These are phyloP conservation scores for Magnaporthiopsis incrustans DNA, from an alignment of 2,329 filamentous ascomycete genomes.

Conservation along the genomic window DNA sequence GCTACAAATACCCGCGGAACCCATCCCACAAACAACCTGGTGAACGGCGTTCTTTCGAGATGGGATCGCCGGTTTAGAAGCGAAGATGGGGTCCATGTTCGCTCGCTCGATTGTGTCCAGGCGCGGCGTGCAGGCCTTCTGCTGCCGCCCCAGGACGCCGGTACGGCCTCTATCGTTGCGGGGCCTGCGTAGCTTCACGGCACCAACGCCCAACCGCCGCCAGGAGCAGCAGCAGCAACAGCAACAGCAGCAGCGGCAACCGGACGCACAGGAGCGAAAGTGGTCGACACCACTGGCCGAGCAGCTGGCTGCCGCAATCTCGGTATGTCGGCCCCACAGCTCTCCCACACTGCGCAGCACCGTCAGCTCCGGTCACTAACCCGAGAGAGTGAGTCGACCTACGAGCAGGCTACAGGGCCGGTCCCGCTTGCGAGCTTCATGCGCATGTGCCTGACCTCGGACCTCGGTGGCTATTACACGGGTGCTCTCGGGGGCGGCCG, in stretches of 20 bases:
- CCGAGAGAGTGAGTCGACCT: not conserved
- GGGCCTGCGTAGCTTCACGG: not conserved
- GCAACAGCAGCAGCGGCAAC: not conserved
- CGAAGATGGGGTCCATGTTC: not conserved
- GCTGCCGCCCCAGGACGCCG: not conserved
- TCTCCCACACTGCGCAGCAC: not conserved
- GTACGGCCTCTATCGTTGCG: not conserved
- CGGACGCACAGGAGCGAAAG: conserved; percentile 37
- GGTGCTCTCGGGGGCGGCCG: conserved; percentile 57
- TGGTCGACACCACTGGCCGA: conserved; percentile 94
- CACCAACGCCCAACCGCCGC: not conserved
- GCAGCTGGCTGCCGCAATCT: conserved; percentile 77
- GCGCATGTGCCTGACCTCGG: conserved; percentile 94
- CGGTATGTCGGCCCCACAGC: conserved; percentile 41
- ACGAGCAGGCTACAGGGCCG: conserved; percentile 62
- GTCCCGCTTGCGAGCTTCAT: conserved; percentile 91
- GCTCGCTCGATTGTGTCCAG: not conserved
- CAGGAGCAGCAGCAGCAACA: not conserved
- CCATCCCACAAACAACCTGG: not conserved
- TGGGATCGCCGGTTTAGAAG: not conserved
- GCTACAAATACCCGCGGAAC: no score
- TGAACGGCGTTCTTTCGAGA: not conserved
- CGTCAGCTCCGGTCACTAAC: not conserved
- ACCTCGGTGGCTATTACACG: conserved; percentile 90
- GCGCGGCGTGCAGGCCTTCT: not conserved